Evolutionary conservation across 441 rosid genomes (phyloP), one percentile per base, ranked within the genome.

Genomic region (Jatropha podagrica): DNA sequence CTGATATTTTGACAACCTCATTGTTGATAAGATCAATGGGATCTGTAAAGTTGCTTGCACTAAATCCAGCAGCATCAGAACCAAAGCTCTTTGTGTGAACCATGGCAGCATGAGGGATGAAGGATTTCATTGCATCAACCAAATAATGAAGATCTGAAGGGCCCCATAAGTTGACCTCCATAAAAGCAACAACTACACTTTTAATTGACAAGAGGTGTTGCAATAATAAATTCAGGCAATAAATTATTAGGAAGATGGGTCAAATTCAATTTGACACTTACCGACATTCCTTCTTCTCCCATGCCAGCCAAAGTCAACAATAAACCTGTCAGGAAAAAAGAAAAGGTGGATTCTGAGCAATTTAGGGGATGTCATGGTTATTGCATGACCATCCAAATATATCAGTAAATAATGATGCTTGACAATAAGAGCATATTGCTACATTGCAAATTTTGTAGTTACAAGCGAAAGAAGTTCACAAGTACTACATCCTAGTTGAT

Each of bases 51-150:
- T 76, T 85, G 75, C 66, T 81, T 58, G 81, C 82, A 76, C 82
- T 81, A 64, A 79, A 72, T 23, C 71, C 71, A 65, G 76, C 63
- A 80, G 79, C 69, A 84, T 84, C 87, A 77, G 85, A 84, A 65
- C 98, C 98, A 81, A 93, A 95, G 79, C 96, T 85, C 60, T 77
- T 84, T 2, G 99, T 86, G 77, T 95, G 93, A 84, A 93, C 95
- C 99, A 93, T 95, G 69, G 99, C 92, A 69, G 97, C 96, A 77
- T 91, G 95, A 72, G 98, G 98, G 80, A 92, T 89, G 81, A 95
- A 95, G 60, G 88, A 91, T 81, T 85, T 92, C 98, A 95, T 92
- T 54, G 98, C 99, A 84, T 92, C 89, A 65, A 93, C 93, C 79
- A 95, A 83, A 73, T 82, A 86, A 74, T 92, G 84, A 55, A 95